A percentile compares a stretch with the other conserved stretches of the same genome.
Conservation (phyloP, 768 basidiomycete genomes). For the Cystobasidium tubakii region DNA sequence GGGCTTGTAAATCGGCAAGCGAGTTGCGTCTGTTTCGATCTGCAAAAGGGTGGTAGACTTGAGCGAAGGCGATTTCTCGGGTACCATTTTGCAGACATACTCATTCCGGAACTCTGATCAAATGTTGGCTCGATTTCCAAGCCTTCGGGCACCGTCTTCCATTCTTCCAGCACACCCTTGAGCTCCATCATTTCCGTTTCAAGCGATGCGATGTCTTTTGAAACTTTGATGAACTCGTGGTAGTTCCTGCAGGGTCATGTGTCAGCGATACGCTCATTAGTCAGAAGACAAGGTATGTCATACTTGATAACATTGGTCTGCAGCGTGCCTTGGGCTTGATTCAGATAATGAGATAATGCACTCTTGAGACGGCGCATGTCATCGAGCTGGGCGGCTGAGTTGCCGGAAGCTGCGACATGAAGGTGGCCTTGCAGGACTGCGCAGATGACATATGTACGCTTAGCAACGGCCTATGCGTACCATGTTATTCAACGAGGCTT, state of each 20-base stretch:
- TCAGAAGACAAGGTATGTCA: neutral
- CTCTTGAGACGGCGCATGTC: slow-evolving; percentile 28
- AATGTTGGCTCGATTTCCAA: slow-evolving; percentile 67
- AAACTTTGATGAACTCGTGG: slow-evolving; percentile 90
- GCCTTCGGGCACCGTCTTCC: slow-evolving; percentile 89
- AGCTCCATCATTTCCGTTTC: slow-evolving; percentile 98
- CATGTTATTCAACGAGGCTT: neutral
- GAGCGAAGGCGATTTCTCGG: too few species aligned
- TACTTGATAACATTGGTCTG: slow-evolving; percentile 32
- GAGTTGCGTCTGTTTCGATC: slow-evolving; percentile 69
- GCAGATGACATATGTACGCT: neutral
- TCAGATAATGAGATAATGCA: slow-evolving; percentile 7
- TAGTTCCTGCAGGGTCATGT: slow-evolving; percentile 59
- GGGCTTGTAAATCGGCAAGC: slow-evolving; percentile 84
- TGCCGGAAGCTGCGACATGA: neutral
- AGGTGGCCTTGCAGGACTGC: slow-evolving; percentile 13
- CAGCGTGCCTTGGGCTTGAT: slow-evolving; percentile 13
- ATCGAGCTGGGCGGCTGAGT: slow-evolving; percentile 15
- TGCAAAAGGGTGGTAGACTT: slow-evolving; percentile 43
- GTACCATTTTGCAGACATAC: neutral
- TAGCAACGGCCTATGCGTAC: neutral
- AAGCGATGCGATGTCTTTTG: slow-evolving; percentile 90
- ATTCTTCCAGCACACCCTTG: slow-evolving; percentile 86
- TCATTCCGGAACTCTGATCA: slow-evolving; percentile 54
- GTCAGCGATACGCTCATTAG: neutral